Percentiles rank a stretch among this genome's conserved stretches.
These are phyloP conservation scores for Ehretia macrophylla DNA, from an alignment of 257 asterid species.

Conservation along the genomic window DNA sequence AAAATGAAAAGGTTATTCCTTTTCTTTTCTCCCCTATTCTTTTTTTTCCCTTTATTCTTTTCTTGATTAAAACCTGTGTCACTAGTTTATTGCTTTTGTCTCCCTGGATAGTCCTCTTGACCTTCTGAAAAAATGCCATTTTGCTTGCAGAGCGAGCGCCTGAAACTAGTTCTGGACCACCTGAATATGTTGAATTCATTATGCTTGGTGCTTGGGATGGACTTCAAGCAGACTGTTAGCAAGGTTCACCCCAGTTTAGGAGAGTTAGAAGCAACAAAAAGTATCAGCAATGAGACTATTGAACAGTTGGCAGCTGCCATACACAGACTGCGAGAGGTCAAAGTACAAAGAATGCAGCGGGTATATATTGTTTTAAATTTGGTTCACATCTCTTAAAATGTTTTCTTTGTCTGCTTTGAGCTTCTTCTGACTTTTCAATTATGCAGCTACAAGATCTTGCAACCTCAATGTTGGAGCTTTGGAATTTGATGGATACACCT, in stretches of 20 bases:
- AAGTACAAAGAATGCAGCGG: slow-evolving; percentile 81
- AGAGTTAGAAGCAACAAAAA: slow-evolving; percentile 62
- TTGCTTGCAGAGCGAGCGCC: slow-evolving; percentile 80
- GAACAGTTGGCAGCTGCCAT: slow-evolving; percentile 59
- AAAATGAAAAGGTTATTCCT: slow-evolving; percentile 68
- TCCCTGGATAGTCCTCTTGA: slow-evolving; percentile 11
- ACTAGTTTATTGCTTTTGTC: not conserved
- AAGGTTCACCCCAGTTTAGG: slow-evolving; percentile 85
- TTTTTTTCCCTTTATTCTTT: not conserved
- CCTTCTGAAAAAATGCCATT: slow-evolving; percentile 4
- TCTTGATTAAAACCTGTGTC: not conserved
- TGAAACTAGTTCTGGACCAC: slow-evolving; percentile 68
- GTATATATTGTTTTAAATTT: slow-evolving; percentile 28
- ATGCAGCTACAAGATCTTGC: slow-evolving; percentile 85
- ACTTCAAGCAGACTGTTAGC: slow-evolving; percentile 58
- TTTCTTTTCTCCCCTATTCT: slow-evolving; percentile 1
- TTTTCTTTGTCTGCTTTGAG: slow-evolving; percentile 9
- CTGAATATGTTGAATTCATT: slow-evolving; percentile 60
- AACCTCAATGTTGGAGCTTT: slow-evolving; percentile 79
- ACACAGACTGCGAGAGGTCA: slow-evolving; percentile 58
- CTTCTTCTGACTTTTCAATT: slow-evolving; percentile 16
- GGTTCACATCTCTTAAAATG: not conserved
- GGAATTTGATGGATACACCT: slow-evolving; percentile 99
- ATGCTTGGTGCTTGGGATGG: slow-evolving; percentile 91
- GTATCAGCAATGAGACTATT: slow-evolving; percentile 66